Conservation (phyloP, 108 stramenopile species). For the Aurantiochytrium sp. region DNA sequence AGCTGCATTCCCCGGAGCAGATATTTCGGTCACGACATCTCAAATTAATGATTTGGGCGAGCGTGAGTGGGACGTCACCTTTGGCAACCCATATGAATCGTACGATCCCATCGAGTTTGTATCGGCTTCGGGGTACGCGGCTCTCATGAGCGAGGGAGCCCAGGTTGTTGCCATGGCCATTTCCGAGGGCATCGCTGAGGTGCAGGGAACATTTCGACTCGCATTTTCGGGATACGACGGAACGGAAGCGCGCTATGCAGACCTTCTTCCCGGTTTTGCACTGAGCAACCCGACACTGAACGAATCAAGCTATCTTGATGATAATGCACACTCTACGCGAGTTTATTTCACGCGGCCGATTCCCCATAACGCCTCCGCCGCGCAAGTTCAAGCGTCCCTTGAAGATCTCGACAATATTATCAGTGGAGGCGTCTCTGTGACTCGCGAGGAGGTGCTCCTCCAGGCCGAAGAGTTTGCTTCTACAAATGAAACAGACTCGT, state of each 20-base stretch:
- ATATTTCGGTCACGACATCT: not conserved
- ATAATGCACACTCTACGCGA: not conserved
- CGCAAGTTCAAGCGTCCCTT: not conserved
- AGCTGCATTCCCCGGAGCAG: not conserved
- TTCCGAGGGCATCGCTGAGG: not conserved
- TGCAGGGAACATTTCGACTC: not conserved
- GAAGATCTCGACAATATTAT: not conserved
- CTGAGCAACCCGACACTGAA: not conserved
- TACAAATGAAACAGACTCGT: not conserved
- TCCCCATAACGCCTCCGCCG: not conserved
- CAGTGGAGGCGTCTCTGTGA: not conserved
- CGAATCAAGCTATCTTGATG: not conserved
- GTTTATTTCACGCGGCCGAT: not conserved
- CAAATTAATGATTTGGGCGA: not conserved
- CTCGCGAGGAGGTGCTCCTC: not conserved
- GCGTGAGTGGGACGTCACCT: not conserved
- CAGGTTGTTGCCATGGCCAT: not conserved
- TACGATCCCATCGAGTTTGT: not conserved
- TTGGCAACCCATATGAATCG: not conserved
- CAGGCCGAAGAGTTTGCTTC: not conserved
- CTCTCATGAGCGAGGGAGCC: not conserved
- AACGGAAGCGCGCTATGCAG: not conserved
- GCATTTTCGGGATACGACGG: slow-evolving; percentile 10
- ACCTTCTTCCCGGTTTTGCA: not conserved
- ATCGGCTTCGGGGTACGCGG: not conserved